Evolutionary conservation across 2,329 filamentous ascomycete species (phyloP).

Genomic region (Hypomyces rosellus): DNA sequence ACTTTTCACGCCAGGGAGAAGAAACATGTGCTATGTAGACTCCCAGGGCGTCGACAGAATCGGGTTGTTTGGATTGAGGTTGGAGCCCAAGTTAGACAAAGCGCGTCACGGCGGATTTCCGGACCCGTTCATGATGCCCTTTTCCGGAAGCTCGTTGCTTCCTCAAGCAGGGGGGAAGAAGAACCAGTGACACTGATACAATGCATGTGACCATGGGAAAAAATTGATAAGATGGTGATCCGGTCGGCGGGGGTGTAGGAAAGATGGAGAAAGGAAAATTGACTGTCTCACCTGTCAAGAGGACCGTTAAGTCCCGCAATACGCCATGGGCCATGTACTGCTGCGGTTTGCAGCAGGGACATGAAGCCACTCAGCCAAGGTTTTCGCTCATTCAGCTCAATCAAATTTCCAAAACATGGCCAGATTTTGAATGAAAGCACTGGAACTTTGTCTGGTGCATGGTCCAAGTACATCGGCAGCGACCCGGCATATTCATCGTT

Average conservation of each 20-base stretch:
- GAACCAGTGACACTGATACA: conserved; percentile 40
- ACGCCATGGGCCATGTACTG: conserved; percentile 66
- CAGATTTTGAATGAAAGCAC: conserved; percentile 73
- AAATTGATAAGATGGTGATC: background rate
- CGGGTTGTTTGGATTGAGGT: background rate
- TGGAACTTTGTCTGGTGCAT: conserved; percentile 44
- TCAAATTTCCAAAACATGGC: conserved; percentile 63
- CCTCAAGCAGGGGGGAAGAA: conserved; percentile 28
- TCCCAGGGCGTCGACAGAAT: conserved; percentile 7
- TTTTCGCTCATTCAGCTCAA: conserved; percentile 75
- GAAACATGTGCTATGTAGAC: conserved; percentile 8
- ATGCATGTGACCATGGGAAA: conserved; percentile 33
- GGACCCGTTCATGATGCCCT: background rate
- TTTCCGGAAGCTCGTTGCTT: conserved; percentile 10
- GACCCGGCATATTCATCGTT: conserved; percentile 11
- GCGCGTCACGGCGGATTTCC: background rate
- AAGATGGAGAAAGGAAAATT: conserved; percentile 2
- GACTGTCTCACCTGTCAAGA: conserved; percentile 75
- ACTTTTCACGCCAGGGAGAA: background rate
- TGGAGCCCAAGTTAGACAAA: conserved; percentile 1
- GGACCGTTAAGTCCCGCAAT: conserved; percentile 69
- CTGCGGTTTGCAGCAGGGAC: conserved; percentile 68
- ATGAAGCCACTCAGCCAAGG: conserved; percentile 78
- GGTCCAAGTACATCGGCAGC: background rate
- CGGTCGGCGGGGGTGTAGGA: conserved; percentile 18